phyloP scores from a whole-genome alignment of 441 rosid genomes.

The Bruguiera hainesii region DNA sequence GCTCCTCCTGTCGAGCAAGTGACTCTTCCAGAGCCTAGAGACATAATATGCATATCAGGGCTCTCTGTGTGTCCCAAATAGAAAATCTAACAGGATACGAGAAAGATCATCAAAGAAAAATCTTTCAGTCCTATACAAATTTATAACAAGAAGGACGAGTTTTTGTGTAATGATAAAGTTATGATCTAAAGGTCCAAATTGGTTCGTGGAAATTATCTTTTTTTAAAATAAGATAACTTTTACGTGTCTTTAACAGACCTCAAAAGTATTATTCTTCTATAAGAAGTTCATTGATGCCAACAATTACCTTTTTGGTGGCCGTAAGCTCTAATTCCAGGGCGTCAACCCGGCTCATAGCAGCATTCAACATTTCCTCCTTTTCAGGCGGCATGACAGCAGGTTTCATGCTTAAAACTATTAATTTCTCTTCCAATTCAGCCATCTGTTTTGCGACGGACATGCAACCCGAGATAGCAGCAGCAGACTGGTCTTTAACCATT shows the following conservation, averaged over 20 bases:
- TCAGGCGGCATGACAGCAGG: conserved; percentile 60
- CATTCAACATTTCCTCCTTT: conserved; percentile 69
- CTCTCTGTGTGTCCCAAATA: neutral
- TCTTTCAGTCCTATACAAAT: too few relatives aligned
- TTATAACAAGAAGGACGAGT: too few relatives aligned
- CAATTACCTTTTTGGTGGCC: conserved; percentile 69
- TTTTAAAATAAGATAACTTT: too few relatives aligned
- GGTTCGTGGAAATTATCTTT: too few relatives aligned
- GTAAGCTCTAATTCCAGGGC: conserved; percentile 72
- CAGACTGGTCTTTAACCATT: conserved; percentile 26
- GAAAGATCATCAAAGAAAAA: too few relatives aligned
- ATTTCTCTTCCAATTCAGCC: conserved; percentile 77
- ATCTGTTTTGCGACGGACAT: conserved; percentile 57
- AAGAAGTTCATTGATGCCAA: neutral
- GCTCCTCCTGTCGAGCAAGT: conserved; percentile 59
- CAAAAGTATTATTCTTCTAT: neutral
- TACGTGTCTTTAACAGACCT: too few relatives aligned
- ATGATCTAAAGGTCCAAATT: too few relatives aligned
- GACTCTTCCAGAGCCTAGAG: conserved; percentile 77
- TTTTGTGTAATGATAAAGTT: too few relatives aligned
- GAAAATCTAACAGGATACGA: neutral
- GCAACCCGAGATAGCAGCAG: conserved; percentile 38
- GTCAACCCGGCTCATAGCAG: conserved; percentile 57
- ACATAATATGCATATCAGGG: neutral
- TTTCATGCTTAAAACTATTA: conserved; percentile 39